Evolutionary conservation across 1,284 basidiomycete genomes (phyloP).

Genomic region (Abortiporus biennis): DNA sequence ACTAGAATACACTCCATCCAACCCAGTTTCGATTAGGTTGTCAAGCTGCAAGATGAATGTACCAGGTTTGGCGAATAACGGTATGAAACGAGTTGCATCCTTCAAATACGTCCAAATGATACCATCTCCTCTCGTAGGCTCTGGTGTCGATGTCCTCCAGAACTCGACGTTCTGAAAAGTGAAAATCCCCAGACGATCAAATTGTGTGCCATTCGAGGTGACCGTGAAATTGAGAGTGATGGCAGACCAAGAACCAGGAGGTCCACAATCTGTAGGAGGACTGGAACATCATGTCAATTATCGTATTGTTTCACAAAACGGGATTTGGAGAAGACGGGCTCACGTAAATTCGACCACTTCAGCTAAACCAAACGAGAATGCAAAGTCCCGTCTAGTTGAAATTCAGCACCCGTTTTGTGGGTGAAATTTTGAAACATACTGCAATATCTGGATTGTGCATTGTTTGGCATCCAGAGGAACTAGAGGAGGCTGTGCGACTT

Average conservation of each 20-base stretch:
- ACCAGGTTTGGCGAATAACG: slow-evolving; percentile 60
- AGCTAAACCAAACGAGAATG: slow-evolving; percentile 60
- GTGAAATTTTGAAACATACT: slow-evolving; percentile 34
- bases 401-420: not conserved
- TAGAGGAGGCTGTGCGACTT: slow-evolving; percentile 64
- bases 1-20: slow-evolving; percentile 70
- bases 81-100: slow-evolving; percentile 68
- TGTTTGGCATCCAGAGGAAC: slow-evolving; percentile 50
- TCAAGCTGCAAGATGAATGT: slow-evolving; percentile 69
- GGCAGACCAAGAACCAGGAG: slow-evolving; percentile 66
- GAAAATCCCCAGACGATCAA: slow-evolving; percentile 66
- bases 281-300: slow-evolving; percentile 26
- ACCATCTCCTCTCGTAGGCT: slow-evolving; percentile 59
- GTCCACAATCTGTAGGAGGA: slow-evolving; percentile 69
- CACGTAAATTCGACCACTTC: slow-evolving; percentile 63
- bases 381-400: slow-evolving; percentile 58
- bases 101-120: slow-evolving; percentile 79
- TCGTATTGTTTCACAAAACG: not conserved
- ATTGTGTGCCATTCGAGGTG: slow-evolving; percentile 76
- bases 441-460: slow-evolving; percentile 59
- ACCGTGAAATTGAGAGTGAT: slow-evolving; percentile 71
- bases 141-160: slow-evolving; percentile 77
- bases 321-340: too few relatives aligned
- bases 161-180: slow-evolving; percentile 75
- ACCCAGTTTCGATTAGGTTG: slow-evolving; percentile 51